Percentiles rank a stretch among this genome's conserved stretches.
Evolutionary conservation across 495 filamentous ascomycete species (phyloP).

Genomic region (Neurospora tetraspora): DNA sequence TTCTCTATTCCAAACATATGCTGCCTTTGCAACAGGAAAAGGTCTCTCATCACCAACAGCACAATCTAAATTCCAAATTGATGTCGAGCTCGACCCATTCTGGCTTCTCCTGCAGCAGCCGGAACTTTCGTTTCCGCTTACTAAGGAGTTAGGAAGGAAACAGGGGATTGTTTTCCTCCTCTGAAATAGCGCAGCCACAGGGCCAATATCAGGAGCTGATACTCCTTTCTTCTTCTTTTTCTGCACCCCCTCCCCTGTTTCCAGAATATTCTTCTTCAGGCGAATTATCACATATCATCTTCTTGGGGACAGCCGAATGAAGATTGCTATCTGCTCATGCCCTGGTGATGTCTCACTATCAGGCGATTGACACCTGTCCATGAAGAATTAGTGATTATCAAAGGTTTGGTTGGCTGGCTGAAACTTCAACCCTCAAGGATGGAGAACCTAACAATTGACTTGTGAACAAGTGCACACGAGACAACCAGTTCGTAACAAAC

Average conservation of each 20-base stretch:
- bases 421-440: background rate
- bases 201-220: background rate
- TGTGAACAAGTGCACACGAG: background rate
- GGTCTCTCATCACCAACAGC: background rate
- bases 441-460: background rate
- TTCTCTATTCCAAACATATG: background rate
- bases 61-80: background rate
- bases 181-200: background rate
- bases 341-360: background rate
- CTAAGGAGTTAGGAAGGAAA: background rate
- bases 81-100: background rate
- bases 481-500: background rate
- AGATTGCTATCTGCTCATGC: background rate
- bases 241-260: background rate
- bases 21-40: background rate
- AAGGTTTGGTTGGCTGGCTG: background rate
- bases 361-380: background rate
- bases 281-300: background rate
- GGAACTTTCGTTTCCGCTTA: background rate
- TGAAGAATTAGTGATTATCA: background rate
- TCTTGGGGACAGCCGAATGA: background rate
- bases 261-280: background rate
- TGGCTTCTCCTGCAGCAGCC: background rate
- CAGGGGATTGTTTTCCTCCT: background rate
- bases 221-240: background rate